Base-by-base conservation (phyloP, 805 yeast genomes). In the Nakazawaea siamensis region DNA sequence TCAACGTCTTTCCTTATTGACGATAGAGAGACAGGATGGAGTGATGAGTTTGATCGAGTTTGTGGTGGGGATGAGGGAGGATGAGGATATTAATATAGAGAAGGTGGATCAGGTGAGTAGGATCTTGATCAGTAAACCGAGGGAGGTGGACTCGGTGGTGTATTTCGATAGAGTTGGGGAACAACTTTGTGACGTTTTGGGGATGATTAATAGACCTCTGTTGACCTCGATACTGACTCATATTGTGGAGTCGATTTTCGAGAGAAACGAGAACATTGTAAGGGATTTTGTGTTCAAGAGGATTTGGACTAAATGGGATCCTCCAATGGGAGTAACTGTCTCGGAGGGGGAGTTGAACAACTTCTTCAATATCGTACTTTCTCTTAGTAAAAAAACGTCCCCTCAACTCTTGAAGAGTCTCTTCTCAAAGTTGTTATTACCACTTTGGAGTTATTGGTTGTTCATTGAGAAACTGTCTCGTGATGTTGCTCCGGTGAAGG, bases 41-140 rank as follows among this genome's bases (percentile, higher is more conserved):
- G 74, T 92, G 2, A 56, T 71, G 19, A 67, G 87, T 2, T 55
- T 90, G 33, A 65, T 87, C 19, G 97, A 90, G 53, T 75, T 83
- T 42, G 64, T 83, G 1, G 61, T 82, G 11, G 95, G 95, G 0
- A 61, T 83, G 18, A 62, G 95, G 38, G 94, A 85, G 27, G 65
- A 68, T 35, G 90, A 80, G 37, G 76, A 74, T 10, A 55, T 86
- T 11, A 77, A 76, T 42, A 55, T 76, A n/a, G 75, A 73, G 21
- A 80, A 76, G 43, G 63, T 84, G 31, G 75, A 73, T 18, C 71
- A 77, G 38, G 81, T 84, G 1, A 73, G 82, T n/a, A 69, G 67
- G 27, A 65, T 85, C 2, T 52, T 90, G 12, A 51, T 80, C 19
- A 37, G 40, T n/a, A 77, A 76, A 40, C 96, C 97, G 0, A 58